Conservation (phyloP, 2,329 filamentous ascomycete genomes). For the Cercospora sp. region DNA sequence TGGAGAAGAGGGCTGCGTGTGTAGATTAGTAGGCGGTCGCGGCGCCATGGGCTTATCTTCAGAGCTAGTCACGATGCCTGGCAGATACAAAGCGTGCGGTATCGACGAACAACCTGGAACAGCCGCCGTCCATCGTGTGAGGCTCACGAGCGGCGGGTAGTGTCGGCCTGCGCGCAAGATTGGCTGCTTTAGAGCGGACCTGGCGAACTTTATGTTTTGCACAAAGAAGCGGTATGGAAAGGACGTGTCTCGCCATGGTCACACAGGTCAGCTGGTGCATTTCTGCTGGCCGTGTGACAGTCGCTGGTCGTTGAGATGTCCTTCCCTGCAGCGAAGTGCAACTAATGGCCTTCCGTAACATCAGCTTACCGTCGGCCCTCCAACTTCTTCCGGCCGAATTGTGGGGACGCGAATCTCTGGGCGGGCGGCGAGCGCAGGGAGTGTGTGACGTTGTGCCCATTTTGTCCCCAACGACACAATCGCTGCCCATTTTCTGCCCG, state of each 20-base stretch:
- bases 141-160: background rate
- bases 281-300: background rate
- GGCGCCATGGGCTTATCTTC: background rate
- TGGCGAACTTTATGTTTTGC: background rate
- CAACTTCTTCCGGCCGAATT: background rate
- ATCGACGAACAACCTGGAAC: background rate
- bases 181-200: background rate
- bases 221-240: background rate
- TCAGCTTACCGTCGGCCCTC: background rate
- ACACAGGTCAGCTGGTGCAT: background rate
- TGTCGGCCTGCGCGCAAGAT: background rate
- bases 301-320: background rate
- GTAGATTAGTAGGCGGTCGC: constrained; percentile 7
- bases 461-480: background rate
- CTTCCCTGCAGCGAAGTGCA: background rate
- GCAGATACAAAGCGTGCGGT: background rate
- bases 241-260: background rate
- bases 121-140: background rate
- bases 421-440: background rate
- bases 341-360: background rate
- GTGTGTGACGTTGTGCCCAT: background rate
- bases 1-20: constrained; percentile 9
- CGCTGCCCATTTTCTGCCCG: background rate
- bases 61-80: constrained; percentile 4
- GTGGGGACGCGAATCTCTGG: background rate